A percentile compares a stretch with the other conserved stretches of the same genome.
Evolutionary conservation across 768 basidiomycete species (phyloP).

Genomic region (Daedaleopsis nitida): DNA sequence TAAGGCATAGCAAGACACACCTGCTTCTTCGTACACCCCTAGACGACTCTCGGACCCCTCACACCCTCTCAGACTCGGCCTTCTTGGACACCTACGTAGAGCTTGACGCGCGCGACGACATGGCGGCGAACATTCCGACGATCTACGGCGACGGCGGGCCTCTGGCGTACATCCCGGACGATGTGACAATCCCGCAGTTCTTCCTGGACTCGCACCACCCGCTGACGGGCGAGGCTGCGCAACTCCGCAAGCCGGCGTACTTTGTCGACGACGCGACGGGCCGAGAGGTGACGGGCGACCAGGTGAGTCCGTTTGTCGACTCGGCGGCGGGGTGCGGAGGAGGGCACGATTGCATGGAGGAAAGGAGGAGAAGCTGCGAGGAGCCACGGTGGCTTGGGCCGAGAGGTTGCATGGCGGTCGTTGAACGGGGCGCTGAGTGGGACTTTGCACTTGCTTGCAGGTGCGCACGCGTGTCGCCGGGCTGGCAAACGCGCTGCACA

Average conservation of each 20-base stretch:
- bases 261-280: constrained; percentile 55
- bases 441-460: constrained; percentile 28
- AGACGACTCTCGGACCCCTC: too few species aligned
- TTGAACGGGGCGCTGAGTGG: constrained; percentile 12
- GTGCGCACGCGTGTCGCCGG: constrained; percentile 48
- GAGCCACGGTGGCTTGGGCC: neutral
- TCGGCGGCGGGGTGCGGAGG: neutral
- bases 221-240: constrained; percentile 33
- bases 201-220: constrained; percentile 48
- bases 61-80: too few species aligned
- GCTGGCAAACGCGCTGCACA: constrained; percentile 48
- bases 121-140: constrained; percentile 13
- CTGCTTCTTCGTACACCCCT: too few species aligned
- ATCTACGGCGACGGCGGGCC: constrained; percentile 16
- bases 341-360: neutral
- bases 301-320: constrained; percentile 34
- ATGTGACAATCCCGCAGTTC: constrained; percentile 56
- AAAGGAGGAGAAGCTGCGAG: neutral
- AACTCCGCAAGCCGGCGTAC: constrained; percentile 37
- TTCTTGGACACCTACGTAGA: neutral
- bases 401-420: neutral
- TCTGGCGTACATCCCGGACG: constrained; percentile 47
- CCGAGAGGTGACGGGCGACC: constrained; percentile 37
- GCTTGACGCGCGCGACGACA: neutral
- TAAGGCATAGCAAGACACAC: too few species aligned